phyloP scores from a whole-genome alignment of 2,329 filamentous ascomycete genomes.

The Aspergillus versicolor region DNA sequence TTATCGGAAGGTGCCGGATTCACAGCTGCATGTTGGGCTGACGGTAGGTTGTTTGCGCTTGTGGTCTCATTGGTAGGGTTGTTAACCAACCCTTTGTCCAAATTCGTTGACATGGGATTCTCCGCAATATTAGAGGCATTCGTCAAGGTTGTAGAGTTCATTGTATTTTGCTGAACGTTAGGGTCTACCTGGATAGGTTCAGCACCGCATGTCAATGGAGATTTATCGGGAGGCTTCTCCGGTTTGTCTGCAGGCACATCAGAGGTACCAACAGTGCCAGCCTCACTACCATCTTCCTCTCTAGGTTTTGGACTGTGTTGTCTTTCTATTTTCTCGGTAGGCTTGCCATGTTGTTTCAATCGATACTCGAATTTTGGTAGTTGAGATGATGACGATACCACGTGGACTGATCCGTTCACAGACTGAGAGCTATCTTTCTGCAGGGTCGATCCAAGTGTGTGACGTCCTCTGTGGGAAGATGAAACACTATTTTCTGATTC shows the following conservation, averaged over 20 bases:
- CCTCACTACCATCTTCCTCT: not conserved
- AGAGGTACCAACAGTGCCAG: not conserved
- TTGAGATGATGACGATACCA: constrained; percentile 38
- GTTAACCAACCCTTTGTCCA: constrained; percentile 7
- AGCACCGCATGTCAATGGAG: not conserved
- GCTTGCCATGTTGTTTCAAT: constrained; percentile 19
- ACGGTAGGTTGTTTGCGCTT: constrained; percentile 32
- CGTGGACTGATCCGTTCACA: constrained; percentile 24
- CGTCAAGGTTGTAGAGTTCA: constrained; percentile 9
- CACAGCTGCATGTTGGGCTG: constrained; percentile 36
- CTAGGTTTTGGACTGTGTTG: not conserved
- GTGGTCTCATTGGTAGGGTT: constrained; percentile 20
- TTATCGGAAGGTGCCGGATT: constrained; percentile 30
- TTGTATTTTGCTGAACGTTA: not conserved
- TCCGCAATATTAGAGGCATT: constrained; percentile 19
- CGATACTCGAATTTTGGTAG: constrained; percentile 42
- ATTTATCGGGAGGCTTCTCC: not conserved
- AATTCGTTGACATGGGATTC: constrained; percentile 14
- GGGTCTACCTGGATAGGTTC: not conserved
- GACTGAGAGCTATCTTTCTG: not conserved
- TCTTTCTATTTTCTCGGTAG: constrained; percentile 10
- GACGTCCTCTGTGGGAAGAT: not conserved
- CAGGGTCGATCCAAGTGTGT: not conserved
- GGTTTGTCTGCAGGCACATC: not conserved
- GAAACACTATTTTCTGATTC: not conserved